A percentile compares a stretch with the other conserved stretches of the same genome.
phyloP scores from a whole-genome alignment of 2,329 filamentous ascomycete species.

The Apiospora saccharicola region DNA sequence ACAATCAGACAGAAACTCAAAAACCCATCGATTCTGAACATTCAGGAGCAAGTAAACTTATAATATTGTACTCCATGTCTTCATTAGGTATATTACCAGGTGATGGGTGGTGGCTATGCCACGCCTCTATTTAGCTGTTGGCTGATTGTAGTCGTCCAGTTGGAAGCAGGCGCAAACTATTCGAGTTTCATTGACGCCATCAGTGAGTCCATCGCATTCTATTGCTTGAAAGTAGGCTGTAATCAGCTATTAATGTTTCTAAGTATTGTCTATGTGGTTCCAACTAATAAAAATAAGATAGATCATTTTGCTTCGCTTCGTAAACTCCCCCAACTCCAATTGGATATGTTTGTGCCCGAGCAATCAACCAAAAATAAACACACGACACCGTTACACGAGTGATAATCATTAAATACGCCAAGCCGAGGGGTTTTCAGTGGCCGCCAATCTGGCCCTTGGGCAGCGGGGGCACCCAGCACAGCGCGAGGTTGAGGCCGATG shows the following conservation, averaged over 20 bases:
- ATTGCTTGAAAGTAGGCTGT: neutral
- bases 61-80: too few relatives aligned
- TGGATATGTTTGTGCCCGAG: neutral
- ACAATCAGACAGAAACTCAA: too few relatives aligned
- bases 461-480: constrained; percentile 64
- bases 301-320: neutral
- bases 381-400: too few relatives aligned
- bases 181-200: neutral
- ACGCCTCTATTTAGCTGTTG: neutral
- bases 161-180: neutral
- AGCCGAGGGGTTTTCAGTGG: constrained; percentile 35
- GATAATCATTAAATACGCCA: too few relatives aligned
- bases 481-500: constrained; percentile 71
- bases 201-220: neutral
- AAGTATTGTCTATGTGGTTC: neutral
- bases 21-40: too few relatives aligned
- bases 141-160: neutral
- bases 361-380: neutral
- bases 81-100: neutral
- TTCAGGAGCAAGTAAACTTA: too few relatives aligned
- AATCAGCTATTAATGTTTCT: neutral
- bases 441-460: constrained; percentile 62
- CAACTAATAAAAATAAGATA: neutral
- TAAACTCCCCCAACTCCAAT: constrained; percentile 10
- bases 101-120: neutral